Base-by-base conservation (phyloP, 148 eudicot genomes). In the Silene conica region DNA sequence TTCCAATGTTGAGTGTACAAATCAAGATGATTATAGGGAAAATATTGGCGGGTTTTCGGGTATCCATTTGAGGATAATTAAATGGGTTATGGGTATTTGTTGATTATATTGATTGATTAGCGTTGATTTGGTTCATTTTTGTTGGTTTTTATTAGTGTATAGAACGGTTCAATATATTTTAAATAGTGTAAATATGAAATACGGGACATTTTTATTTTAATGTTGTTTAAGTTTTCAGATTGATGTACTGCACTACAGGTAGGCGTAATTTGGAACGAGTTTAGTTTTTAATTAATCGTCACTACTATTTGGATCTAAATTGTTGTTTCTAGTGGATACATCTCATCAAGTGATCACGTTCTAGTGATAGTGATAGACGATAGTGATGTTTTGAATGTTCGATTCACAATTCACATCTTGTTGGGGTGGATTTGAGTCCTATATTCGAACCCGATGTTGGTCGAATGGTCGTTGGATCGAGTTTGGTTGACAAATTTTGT, bases 21-120 rank as follows among this genome's bases (percentile, higher is more conserved):
- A 71, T 12, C 41, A 23, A 8, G 46, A 81, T 11, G 59, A 82
- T 16, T 28, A 84, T 14, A 11, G 79, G 78, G 63, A 1, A 22
- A 31, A 68, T 70, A 63, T 54, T 54, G 74, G 13, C 16, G 26
- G 62, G 63, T 41, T 79, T 70, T 3, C 72, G 75, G 68, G 71
- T 70, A 70, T 72, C 75, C 82, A 79, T 79, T 70, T 68, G 46
- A 16, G 22, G 12, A 21, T 26, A 2, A 16, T 31, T 25, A 4
- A 64, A 64, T 64, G 62, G 52, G 63, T 22, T 15, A 13, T 69
- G 60, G 25, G 0, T 11, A 61, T 8, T 22, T 21, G 26, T 72
- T 38, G 55, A 59, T 59, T 25, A 31, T 8, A 72, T 59, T 43
- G 75, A 43, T 72, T 43, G 56, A 72, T 25, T 18, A 8, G 65